phyloP scores from a whole-genome alignment of 2,329 filamentous ascomycete species.

The Paecilomyces formosus region DNA sequence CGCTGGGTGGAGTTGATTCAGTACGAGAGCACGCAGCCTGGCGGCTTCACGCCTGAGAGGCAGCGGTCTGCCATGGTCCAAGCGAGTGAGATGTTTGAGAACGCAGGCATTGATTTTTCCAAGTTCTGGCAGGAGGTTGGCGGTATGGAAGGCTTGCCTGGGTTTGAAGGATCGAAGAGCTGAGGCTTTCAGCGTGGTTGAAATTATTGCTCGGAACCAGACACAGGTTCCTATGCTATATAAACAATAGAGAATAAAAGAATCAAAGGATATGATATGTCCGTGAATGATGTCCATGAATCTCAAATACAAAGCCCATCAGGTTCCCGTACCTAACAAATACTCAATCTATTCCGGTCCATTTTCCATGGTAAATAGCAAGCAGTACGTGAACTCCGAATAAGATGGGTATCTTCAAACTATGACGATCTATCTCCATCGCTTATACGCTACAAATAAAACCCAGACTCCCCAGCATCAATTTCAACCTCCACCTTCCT shows the following conservation, averaged over 20 bases:
- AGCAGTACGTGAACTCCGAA: background rate
- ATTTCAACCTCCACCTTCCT: background rate
- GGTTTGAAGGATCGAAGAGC: conserved; percentile 29
- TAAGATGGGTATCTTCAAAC: background rate
- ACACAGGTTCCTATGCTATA: background rate
- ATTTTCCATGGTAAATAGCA: background rate
- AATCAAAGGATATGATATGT: background rate
- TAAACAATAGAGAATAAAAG: background rate
- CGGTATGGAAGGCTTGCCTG: conserved; percentile 51
- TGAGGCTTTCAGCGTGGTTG: background rate
- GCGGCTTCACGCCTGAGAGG: conserved; percentile 67
- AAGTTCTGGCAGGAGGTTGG: conserved; percentile 66
- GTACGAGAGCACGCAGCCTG: conserved; percentile 71
- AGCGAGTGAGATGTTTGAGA: conserved; percentile 67
- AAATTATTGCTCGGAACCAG: background rate
- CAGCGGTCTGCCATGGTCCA: conserved; percentile 66
- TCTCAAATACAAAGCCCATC: background rate
- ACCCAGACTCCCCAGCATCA: background rate
- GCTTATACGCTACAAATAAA: background rate
- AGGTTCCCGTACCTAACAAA: background rate
- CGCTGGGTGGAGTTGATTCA: conserved; percentile 90
- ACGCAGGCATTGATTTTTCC: conserved; percentile 74
- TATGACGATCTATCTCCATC: background rate
- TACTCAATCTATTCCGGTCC: background rate
- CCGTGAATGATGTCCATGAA: too few species aligned